Conservation (phyloP, 352 stramenopile genomes). For the Plasmopara viticola region DNA sequence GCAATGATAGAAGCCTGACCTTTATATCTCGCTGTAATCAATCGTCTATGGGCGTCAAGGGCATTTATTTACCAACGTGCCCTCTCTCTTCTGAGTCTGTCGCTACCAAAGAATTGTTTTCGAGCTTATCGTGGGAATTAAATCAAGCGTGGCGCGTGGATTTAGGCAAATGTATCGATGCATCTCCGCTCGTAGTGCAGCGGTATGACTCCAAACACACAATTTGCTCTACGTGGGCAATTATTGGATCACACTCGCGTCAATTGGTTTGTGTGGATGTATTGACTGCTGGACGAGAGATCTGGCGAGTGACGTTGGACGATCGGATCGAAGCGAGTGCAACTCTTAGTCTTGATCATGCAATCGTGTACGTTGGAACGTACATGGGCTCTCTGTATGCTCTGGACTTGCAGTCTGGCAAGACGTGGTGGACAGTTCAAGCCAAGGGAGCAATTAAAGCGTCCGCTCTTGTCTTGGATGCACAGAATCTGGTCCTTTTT, state of each 20-base stretch:
- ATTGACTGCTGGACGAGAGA: conserved; percentile 9
- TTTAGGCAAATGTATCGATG: conserved; percentile 57
- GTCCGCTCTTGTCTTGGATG: conserved; percentile 39
- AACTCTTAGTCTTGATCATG: conserved; percentile 23
- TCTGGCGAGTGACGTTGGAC: conserved; percentile 43
- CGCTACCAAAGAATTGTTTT: not conserved
- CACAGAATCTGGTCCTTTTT: conserved; percentile 30
- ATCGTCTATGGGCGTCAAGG: conserved; percentile 11
- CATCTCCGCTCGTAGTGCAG: conserved; percentile 46
- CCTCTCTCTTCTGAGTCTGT: not conserved
- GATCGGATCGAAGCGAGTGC: conserved; percentile 54
- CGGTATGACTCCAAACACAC: not conserved
- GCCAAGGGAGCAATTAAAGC: conserved; percentile 43
- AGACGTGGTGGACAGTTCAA: conserved; percentile 28
- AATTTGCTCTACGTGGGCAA: conserved; percentile 16
- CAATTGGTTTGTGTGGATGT: conserved; percentile 43
- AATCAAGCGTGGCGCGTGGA: conserved; percentile 25
- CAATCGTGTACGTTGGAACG: conserved; percentile 42
- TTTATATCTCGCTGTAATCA: conserved; percentile 29
- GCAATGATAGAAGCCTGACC: not conserved
- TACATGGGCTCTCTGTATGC: conserved; percentile 48
- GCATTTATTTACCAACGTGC: conserved; percentile 14
- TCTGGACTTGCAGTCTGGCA: conserved; percentile 28
- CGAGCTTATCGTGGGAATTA: conserved; percentile 11
- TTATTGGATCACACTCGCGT: conserved; percentile 47